A percentile compares a stretch with the other conserved stretches of the same genome.
phyloP scores from a whole-genome alignment of 139 green algal species.

The Eudorina sp. region DNA sequence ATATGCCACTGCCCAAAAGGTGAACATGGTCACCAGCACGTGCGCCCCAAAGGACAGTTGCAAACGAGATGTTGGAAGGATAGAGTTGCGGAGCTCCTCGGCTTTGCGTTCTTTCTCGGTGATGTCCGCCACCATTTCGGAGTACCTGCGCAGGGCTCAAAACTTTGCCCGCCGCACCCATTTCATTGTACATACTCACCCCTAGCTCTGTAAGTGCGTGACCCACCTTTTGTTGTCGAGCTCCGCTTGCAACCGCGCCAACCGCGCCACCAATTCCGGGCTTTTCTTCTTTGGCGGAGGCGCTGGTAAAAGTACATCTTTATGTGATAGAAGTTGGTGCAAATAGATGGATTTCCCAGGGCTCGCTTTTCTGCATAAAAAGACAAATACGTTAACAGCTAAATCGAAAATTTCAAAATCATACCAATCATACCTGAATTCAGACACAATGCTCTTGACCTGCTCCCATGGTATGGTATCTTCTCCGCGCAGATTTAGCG shows the following conservation, averaged over 20 bases:
- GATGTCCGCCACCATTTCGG: slow-evolving; percentile 65
- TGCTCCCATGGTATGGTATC: neutral
- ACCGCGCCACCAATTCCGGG: slow-evolving; percentile 64
- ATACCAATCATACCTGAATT: neutral
- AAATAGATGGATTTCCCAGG: slow-evolving; percentile 41
- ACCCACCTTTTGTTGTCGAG: slow-evolving; percentile 71
- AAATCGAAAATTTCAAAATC: neutral
- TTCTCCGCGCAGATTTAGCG: neutral
- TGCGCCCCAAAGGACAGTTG: slow-evolving; percentile 86
- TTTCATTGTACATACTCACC: neutral
- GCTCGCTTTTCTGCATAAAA: neutral
- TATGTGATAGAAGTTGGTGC: slow-evolving; percentile 59
- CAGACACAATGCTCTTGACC: neutral
- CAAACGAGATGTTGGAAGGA: slow-evolving; percentile 72
- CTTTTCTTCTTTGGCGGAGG: slow-evolving; percentile 56
- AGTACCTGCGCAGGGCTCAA: slow-evolving; percentile 58
- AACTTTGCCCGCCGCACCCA: neutral
- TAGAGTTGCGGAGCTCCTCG: slow-evolving; percentile 35
- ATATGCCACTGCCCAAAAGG: slow-evolving; percentile 80
- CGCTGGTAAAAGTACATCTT: slow-evolving; percentile 51
- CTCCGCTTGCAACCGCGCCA: slow-evolving; percentile 64
- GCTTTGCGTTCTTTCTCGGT: slow-evolving; percentile 60
- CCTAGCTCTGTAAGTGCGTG: no score
- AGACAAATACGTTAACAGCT: neutral
- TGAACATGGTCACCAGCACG: slow-evolving; percentile 84